Base-by-base conservation (phyloP, 306 rosid species). In the Castanospermum australe region DNA sequence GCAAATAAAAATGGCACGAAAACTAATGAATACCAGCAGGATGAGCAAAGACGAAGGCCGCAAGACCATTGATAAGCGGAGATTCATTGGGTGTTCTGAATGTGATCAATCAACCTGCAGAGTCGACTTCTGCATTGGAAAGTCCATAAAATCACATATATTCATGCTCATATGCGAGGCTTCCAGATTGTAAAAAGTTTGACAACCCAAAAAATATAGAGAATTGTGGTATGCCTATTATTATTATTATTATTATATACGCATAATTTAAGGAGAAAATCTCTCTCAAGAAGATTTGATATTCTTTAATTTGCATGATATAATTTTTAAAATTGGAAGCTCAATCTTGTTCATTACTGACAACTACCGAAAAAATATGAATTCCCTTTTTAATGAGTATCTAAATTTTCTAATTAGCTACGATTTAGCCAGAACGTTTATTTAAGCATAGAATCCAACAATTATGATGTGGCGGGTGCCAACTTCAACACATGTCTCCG, bases 11-110 rank as follows among this genome's bases (percentile, higher is more conserved):
- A 44, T 8, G 1, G 2, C 11, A 17, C 6, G n/a, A 63, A 32
- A 14, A n/a, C n/a, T 63, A 41, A 75, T 30, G n/a, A 71, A 4
- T 59, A 60, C 79, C 79, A 75, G 64, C 1, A 79, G 9, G 41
- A 57, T 44, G 54, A 70, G 21, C 1, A 64, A 4, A 45, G 42
- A 60, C 15, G 61, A 68, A 79, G 77, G 55, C 4, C 78, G 71
- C 45, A 45, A 32, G 2, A 35, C 17, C 71, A 70, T 60, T 47
- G 83, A 70, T 1, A 61, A 6, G 17, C 7, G 33, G 25, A 35
- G 61, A 59, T 14, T 35, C 83, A 79, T 60, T 33, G 64, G 13
- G 13, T 36, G 4, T 45, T 14, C 21, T 45, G 38, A 1, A 18
- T 18, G 8, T 6, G 13, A 39, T 66, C 20, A 41, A 69, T 14